Percentiles rank a stretch among this genome's conserved stretches.
Evolutionary conservation across 306 rosid genomes (phyloP).

Genomic region (Albizia julibrissin): DNA sequence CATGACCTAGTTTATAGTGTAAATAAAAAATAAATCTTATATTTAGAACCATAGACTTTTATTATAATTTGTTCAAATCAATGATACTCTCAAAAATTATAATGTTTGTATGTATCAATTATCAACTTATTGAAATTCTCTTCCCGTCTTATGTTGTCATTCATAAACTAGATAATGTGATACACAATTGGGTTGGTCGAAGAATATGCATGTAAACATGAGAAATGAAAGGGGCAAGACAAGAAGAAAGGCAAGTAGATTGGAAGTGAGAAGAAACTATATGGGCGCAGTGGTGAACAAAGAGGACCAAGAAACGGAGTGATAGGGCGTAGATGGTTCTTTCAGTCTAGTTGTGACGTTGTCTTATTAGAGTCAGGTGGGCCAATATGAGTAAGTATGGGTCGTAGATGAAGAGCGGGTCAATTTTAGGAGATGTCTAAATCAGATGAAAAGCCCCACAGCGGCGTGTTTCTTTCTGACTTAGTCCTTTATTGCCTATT

Average conservation of each 20-base stretch:
- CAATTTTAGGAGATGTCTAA: neutral
- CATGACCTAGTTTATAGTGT: no score
- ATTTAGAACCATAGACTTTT: no score
- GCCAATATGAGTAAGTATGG: conserved; percentile 32
- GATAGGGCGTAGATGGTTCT: conserved; percentile 21
- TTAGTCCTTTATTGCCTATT: neutral
- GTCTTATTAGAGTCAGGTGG: conserved; percentile 45
- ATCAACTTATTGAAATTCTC: neutral
- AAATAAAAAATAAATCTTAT: no score
- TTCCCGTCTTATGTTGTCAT: neutral
- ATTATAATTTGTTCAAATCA: no score
- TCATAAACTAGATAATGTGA: neutral
- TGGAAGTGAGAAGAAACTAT: conserved; percentile 11
- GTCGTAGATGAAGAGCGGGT: conserved; percentile 40
- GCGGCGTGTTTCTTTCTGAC: neutral
- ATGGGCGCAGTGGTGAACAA: neutral
- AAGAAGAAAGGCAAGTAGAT: neutral
- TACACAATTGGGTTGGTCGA: neutral
- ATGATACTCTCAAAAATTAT: no score
- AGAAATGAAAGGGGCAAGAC: neutral
- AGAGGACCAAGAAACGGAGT: conserved; percentile 37
- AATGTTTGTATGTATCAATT: no score
- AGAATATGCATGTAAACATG: neutral
- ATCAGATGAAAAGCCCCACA: neutral
- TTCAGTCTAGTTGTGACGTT: conserved; percentile 43